A percentile compares a stretch with the other conserved stretches of the same genome.
These are phyloP conservation scores for Apophysomyces elegans DNA, from an alignment of 371 early-diverging fungal species.

Conservation along the genomic window DNA sequence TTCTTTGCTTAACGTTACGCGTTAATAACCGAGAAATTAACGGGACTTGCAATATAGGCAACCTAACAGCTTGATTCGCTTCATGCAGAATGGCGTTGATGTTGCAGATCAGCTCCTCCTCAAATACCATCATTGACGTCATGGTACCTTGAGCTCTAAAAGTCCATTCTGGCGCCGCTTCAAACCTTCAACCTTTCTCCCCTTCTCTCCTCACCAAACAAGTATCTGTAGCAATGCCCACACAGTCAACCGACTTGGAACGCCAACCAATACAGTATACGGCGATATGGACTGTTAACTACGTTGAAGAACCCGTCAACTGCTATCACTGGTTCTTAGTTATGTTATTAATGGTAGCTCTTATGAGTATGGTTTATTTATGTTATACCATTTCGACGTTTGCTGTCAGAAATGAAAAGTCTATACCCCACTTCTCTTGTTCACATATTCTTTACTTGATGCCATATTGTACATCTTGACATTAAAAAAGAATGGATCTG, in stretches of 20 bases:
- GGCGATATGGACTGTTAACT: background rate
- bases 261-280: background rate
- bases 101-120: background rate
- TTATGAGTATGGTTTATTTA: constrained; percentile 1
- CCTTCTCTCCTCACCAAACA: background rate
- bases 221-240: background rate
- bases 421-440: background rate
- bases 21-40: too few relatives aligned
- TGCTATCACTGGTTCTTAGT: background rate
- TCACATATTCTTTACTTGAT: background rate
- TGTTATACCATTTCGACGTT: background rate
- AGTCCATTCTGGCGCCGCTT: background rate
- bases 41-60: too few relatives aligned
- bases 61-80: too few relatives aligned
- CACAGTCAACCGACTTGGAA: background rate
- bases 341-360: background rate
- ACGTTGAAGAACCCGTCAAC: background rate
- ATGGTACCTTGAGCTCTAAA: too few relatives aligned
- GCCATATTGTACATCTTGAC: background rate
- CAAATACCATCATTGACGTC: too few relatives aligned
- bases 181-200: background rate
- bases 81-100: too few relatives aligned
- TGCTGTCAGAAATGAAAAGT: constrained; percentile 1
- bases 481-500: background rate
- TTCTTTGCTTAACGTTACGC: too few relatives aligned